Conservation (phyloP, 139 green algal species). For the Coelastrella sp. region DNA sequence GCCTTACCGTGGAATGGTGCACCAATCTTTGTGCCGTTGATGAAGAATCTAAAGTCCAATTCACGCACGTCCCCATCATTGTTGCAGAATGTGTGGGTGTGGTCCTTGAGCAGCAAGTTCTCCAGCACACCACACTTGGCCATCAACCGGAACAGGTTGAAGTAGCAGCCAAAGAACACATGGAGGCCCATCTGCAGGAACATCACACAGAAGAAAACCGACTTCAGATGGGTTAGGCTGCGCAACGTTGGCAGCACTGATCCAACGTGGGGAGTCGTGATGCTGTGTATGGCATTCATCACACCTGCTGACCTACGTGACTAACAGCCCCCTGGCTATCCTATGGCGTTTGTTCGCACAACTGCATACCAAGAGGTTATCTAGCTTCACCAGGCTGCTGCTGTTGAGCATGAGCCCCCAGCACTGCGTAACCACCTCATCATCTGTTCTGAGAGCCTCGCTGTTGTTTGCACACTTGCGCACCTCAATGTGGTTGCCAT, state of each 20-base stretch:
- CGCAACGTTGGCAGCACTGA: no score
- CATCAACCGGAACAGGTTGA: slow-evolving; percentile 97
- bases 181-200: slow-evolving; percentile 92
- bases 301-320: no score
- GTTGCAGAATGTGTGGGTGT: slow-evolving; percentile 98
- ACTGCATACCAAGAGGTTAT: no score
- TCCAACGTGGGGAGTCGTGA: no score
- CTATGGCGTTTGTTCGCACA: no score
- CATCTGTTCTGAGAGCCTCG: not conserved
- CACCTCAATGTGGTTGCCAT: slow-evolving; percentile 97
- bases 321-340: no score
- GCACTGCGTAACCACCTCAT: no score
- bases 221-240: no score
- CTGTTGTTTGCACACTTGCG: not conserved
- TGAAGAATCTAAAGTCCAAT: slow-evolving; percentile 94
- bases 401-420: no score
- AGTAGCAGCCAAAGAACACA: slow-evolving; percentile 97
- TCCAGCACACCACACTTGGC: slow-evolving; percentile 94
- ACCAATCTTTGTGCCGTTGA: slow-evolving; percentile 89
- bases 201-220: not conserved
- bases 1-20: slow-evolving; percentile 72
- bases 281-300: no score
- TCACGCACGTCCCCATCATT: slow-evolving; percentile 89
- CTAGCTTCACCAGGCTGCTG: no score
- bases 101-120: slow-evolving; percentile 97